Percentiles rank a stretch among this genome's conserved stretches.
These are phyloP conservation scores for Ziziphus jujuba DNA, from an alignment of 306 rosid genomes.

Conservation along the genomic window DNA sequence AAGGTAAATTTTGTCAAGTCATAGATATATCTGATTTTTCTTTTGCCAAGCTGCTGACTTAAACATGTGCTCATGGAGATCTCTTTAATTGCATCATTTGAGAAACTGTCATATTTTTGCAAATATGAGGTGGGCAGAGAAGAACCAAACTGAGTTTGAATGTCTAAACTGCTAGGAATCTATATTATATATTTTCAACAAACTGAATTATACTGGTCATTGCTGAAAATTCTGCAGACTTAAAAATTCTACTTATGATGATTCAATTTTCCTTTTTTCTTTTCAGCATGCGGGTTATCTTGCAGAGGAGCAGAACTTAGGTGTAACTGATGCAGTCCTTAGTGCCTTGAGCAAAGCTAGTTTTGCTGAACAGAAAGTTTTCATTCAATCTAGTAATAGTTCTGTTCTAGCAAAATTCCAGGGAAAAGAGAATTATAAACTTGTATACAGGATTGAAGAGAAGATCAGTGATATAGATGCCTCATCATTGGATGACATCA, in stretches of 20 bases:
- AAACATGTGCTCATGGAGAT: no score
- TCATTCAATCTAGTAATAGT: conserved; percentile 77
- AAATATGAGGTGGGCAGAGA: no score
- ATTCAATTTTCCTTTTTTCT: conserved; percentile 6
- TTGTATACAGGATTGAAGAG: conserved; percentile 68
- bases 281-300: conserved; percentile 86
- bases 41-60: no score
- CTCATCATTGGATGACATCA: conserved; percentile 55
- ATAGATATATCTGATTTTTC: no score
- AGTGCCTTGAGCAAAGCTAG: conserved; percentile 64
- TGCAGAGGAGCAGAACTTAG: conserved; percentile 42
- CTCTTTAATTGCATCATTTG: no score
- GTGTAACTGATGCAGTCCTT: conserved; percentile 56
- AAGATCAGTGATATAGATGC: conserved; percentile 39
- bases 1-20: no score
- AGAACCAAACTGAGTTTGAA: neutral
- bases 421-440: conserved; percentile 54
- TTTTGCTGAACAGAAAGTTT: conserved; percentile 58
- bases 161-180: neutral
- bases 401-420: conserved; percentile 64
- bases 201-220: no score
- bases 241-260: neutral
- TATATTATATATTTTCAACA: neutral
- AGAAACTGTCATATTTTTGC: no score
- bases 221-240: neutral